Evolutionary conservation across 225 moss, liverwort and hornwort genomes (phyloP), one percentile per base, ranked within the genome.

Genomic region (Lunularia cruciata): DNA sequence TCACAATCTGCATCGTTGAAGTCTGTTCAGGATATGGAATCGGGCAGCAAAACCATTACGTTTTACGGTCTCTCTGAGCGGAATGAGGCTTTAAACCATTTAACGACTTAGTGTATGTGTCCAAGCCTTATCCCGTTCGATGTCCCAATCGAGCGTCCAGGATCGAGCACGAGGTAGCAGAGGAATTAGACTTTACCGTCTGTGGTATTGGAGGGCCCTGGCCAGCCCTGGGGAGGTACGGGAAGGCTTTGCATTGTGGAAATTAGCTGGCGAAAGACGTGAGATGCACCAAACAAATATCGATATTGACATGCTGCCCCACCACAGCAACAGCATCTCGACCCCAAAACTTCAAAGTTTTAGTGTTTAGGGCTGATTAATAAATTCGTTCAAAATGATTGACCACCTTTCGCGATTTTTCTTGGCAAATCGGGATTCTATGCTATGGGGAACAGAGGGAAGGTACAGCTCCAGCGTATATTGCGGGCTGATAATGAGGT

Each of bases 211-310:
- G n/a, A n/a, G n/a, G n/a, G n/a, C n/a, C n/a, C n/a, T n/a, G n/a
- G n/a, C n/a, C n/a, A n/a, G 10, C 48, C 48, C 48, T 20, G 18
- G 9, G 47, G 10, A 19, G n/a, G 48, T 48, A 48, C 48, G 48
- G 15, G 48, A 13, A 48, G 18, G 48, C 48, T 48, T 43, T 48
- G 48, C 48, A 48, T 48, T n/a, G 48, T 48, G 48, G 48, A 48
- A 48, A 48, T n/a, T 48, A 48, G 48, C 48, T 48, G 48, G 48
- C 48, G 48, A 48, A n/a, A n/a, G n/a, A n/a, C n/a, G 48, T 48
- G 48, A 48, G 48, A 48, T 48, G 48, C 15, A 48, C 48, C 48
- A 48, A 48, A 48, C n/a, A n/a, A n/a, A n/a, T n/a, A n/a, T n/a
- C n/a, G n/a, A n/a, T 18, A 8, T 48, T 20, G 48, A 48, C 19